Conservation (phyloP, 768 basidiomycete genomes). For the Porphyrellus cyaneotinctus region DNA sequence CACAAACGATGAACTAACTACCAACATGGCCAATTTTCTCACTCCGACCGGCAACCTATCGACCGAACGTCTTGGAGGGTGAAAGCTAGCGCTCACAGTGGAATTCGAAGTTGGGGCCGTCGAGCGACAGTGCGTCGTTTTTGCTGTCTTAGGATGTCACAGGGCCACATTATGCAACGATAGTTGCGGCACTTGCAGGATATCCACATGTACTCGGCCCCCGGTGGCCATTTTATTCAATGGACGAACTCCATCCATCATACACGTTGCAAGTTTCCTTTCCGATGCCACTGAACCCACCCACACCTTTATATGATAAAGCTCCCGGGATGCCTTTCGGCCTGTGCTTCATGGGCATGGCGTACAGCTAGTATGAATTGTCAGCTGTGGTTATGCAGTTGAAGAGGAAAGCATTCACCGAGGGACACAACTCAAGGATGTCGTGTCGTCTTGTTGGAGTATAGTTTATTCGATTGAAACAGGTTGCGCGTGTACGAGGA, state of each 20-base stretch:
- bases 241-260: constrained; percentile 11
- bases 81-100: no score
- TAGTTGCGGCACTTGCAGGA: constrained; percentile 33
- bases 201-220: constrained; percentile 37
- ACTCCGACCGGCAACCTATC: no score
- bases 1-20: no score
- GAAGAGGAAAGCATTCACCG: constrained; percentile 42
- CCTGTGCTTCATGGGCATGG: constrained; percentile 42
- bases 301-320: constrained; percentile 34
- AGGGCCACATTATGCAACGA: constrained; percentile 28
- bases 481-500: no score
- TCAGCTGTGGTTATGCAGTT: constrained; percentile 44
- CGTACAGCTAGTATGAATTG: constrained; percentile 42
- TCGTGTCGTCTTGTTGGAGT: constrained; percentile 16
- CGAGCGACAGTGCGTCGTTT: no score
- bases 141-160: no score
- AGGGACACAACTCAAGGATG: constrained; percentile 44
- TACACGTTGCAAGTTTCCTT: constrained; percentile 37
- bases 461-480: no score
- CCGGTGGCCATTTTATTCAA: constrained; percentile 17
- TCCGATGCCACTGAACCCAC: constrained; percentile 29
- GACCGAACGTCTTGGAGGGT: no score
- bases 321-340: constrained; percentile 42
- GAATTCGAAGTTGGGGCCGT: no score
- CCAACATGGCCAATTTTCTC: no score